These are phyloP conservation scores for Mycosarcoma maydis DNA, from an alignment of 1,284 basidiomycete species.

Conservation along the genomic window DNA sequence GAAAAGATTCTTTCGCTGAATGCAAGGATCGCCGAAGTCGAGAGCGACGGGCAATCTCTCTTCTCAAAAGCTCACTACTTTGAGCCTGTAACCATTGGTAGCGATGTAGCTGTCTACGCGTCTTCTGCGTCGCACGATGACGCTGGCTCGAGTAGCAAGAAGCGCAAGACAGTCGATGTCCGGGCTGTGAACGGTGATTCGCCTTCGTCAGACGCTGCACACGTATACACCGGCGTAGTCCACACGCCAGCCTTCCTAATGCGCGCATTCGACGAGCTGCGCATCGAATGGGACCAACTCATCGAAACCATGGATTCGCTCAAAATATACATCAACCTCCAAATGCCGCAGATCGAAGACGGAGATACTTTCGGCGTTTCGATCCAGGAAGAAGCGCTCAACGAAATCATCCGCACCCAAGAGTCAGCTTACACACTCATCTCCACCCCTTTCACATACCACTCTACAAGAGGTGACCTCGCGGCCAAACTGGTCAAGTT, in stretches of 20 bases:
- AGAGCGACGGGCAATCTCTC: constrained; percentile 22
- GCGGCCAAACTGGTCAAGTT: constrained; percentile 41
- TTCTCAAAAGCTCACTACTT: constrained; percentile 37
- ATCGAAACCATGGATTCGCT: constrained; percentile 41
- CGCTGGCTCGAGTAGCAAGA: constrained; percentile 23
- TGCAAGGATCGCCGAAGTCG: constrained; percentile 25
- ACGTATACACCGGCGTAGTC: constrained; percentile 36
- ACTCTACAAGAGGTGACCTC: constrained; percentile 34
- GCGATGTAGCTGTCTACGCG: constrained; percentile 21
- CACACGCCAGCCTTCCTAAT: constrained; percentile 25
- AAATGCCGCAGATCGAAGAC: constrained; percentile 52
- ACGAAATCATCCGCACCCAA: constrained; percentile 46
- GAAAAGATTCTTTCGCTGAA: constrained; percentile 47
- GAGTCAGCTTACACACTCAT: constrained; percentile 46
- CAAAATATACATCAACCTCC: constrained; percentile 54
- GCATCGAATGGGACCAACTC: constrained; percentile 43
- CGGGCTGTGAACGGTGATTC: constrained; percentile 5
- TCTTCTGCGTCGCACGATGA: constrained; percentile 8
- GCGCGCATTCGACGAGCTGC: constrained; percentile 23
- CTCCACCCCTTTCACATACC: constrained; percentile 37
- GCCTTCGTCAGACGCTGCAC: constrained; percentile 10
- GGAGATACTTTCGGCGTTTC: constrained; percentile 51
- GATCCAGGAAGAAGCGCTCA: constrained; percentile 50
- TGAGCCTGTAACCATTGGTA: constrained; percentile 14
- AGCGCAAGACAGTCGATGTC: constrained; percentile 27